A percentile compares a stretch with the other conserved stretches of the same genome.
Evolutionary conservation across 768 basidiomycete species (phyloP).

Genomic region (Boletus pseudo-olivaceus): DNA sequence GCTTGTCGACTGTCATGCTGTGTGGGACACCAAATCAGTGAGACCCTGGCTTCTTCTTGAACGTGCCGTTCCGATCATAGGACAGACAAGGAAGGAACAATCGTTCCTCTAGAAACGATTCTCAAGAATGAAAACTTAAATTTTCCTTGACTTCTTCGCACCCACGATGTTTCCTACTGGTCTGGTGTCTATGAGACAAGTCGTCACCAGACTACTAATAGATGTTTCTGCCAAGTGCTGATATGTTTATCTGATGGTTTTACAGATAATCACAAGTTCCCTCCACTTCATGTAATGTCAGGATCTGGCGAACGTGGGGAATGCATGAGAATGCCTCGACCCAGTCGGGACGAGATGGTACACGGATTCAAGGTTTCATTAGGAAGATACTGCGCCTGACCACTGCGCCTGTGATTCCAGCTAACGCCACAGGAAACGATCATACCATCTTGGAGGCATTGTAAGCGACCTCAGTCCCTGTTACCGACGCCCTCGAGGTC

Average conservation of each 20-base stretch:
- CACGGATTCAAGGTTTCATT: constrained; percentile 9
- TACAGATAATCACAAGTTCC: not conserved
- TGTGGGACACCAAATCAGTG: constrained; percentile 1
- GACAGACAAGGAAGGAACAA: not conserved
- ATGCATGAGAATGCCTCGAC: constrained; percentile 22
- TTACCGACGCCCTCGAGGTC: not conserved
- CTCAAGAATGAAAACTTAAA: constrained; percentile 9
- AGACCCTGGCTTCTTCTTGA: not conserved
- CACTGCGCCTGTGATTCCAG: not conserved
- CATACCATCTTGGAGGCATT: not conserved
- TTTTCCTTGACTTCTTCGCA: not conserved
- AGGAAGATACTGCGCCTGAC: constrained; percentile 5
- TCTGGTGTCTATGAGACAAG: no score
- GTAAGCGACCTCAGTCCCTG: constrained; percentile 7
- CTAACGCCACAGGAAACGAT: constrained; percentile 18
- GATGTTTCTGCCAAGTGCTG: not conserved
- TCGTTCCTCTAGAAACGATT: constrained; percentile 5
- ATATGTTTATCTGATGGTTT: constrained; percentile 12
- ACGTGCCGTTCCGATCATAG: constrained; percentile 5
- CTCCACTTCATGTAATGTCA: constrained; percentile 4
- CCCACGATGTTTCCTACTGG: constrained; percentile 7
- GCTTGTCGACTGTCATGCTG: not conserved
- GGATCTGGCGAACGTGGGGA: not conserved
- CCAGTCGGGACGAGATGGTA: constrained; percentile 4
- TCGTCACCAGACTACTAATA: no score